Percentiles rank a stretch among this genome's conserved stretches.
Conservation (phyloP, 805 yeast species). For the Hermanozyma aechmeae region DNA sequence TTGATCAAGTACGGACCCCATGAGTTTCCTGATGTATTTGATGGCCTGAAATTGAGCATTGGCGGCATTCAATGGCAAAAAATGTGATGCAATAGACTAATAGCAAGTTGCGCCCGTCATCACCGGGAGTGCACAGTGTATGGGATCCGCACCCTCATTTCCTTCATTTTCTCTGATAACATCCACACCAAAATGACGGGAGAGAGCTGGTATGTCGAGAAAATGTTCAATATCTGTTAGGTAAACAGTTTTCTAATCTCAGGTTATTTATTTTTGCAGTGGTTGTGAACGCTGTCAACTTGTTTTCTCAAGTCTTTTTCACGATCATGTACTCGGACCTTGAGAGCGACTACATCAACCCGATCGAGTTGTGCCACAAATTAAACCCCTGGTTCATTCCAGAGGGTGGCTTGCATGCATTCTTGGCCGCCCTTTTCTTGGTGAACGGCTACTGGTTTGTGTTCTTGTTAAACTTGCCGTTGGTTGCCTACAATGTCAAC, state of each 20-base stretch:
- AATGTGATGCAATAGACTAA: too few species aligned
- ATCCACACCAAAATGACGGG: slow-evolving; percentile 12
- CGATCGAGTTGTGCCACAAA: slow-evolving; percentile 90
- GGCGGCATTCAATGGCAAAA: too few species aligned
- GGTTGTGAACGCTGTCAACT: slow-evolving; percentile 73
- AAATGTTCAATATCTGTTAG: background rate
- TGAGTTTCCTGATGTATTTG: slow-evolving; percentile 16
- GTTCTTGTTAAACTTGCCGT: slow-evolving; percentile 73
- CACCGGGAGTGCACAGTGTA: too few species aligned
- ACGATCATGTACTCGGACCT: slow-evolving; percentile 92
- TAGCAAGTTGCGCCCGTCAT: too few species aligned
- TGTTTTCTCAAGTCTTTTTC: slow-evolving; percentile 89
- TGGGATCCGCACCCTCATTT: too few species aligned
- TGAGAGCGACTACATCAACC: slow-evolving; percentile 95
- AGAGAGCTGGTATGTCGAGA: slow-evolving; percentile 18
- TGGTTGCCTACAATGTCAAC: slow-evolving; percentile 75
- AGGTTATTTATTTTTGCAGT: slow-evolving; percentile 72
- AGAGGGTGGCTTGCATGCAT: slow-evolving; percentile 77
- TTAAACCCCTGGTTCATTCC: slow-evolving; percentile 84
- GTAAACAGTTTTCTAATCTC: background rate
- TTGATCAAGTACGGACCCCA: slow-evolving; percentile 19
- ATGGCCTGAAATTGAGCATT: too few species aligned
- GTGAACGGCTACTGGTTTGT: slow-evolving; percentile 90
- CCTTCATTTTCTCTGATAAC: slow-evolving; percentile 2
- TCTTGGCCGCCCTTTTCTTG: slow-evolving; percentile 60